Conservation (phyloP, 805 yeast species). For the Cyberlindnera subsufficiens region DNA sequence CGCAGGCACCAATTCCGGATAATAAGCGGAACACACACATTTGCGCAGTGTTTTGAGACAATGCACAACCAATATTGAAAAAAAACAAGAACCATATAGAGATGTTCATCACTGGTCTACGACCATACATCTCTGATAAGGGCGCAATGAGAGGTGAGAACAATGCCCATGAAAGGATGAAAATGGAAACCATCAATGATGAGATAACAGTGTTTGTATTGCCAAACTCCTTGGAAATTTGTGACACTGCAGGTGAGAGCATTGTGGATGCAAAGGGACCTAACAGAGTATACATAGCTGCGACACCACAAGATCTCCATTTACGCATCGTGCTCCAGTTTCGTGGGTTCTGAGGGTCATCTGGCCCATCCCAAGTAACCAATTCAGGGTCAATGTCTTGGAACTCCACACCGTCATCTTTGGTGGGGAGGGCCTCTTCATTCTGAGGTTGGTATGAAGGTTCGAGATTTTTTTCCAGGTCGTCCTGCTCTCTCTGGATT, state of each 20-base stretch:
- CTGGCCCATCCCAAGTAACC: constrained; percentile 60
- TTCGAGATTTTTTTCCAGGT: constrained; percentile 5
- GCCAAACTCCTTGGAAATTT: constrained; percentile 39
- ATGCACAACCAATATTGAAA: constrained; percentile 56
- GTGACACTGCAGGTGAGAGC: constrained; percentile 52
- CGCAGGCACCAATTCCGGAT: constrained; percentile 64
- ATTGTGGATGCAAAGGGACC: constrained; percentile 62
- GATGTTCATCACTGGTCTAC: constrained; percentile 43
- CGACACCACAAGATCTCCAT: constrained; percentile 37
- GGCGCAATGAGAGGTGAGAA: constrained; percentile 61
- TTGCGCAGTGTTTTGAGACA: constrained; percentile 46
- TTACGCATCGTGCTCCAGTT: constrained; percentile 48
- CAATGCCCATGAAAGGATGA: constrained; percentile 59
- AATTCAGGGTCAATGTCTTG: constrained; percentile 54
- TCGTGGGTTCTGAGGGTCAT: constrained; percentile 59
- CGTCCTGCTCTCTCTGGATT: constrained; percentile 4
- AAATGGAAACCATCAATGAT: constrained; percentile 49
- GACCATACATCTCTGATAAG: constrained; percentile 52
- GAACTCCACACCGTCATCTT: constrained; percentile 47
- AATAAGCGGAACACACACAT: constrained; percentile 54
- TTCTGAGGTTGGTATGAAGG: constrained; percentile 9
- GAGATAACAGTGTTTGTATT: constrained; percentile 35
- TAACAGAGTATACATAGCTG: constrained; percentile 48
- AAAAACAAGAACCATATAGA: constrained; percentile 43
- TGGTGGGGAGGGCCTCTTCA: constrained; percentile 26